Evolutionary conservation across 2,329 filamentous ascomycete species (phyloP).

Genomic region (Penicillium sp.): DNA sequence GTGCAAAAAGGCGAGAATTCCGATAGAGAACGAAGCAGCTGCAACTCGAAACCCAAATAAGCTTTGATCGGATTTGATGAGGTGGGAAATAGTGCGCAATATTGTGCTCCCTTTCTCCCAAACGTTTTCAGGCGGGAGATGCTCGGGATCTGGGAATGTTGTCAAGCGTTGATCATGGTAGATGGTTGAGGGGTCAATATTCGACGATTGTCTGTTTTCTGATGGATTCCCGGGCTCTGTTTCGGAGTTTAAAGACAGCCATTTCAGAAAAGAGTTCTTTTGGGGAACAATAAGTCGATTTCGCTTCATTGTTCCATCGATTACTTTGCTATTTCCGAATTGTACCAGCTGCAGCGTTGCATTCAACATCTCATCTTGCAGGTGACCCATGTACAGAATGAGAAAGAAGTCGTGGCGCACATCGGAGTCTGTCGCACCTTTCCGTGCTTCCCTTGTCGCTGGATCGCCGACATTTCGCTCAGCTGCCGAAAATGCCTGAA

Average conservation of each 20-base stretch:
- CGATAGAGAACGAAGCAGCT: slow-evolving; percentile 68
- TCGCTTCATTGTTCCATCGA: slow-evolving; percentile 62
- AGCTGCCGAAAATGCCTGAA: slow-evolving; percentile 25
- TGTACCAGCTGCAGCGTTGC: slow-evolving; percentile 61
- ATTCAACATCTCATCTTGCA: slow-evolving; percentile 58
- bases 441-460: neutral
- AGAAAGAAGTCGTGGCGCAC: slow-evolving; percentile 62
- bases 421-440: slow-evolving; percentile 26
- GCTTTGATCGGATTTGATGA: slow-evolving; percentile 64
- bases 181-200: slow-evolving; percentile 45
- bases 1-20: slow-evolving; percentile 64
- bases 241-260: slow-evolving; percentile 40
- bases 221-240: slow-evolving; percentile 4
- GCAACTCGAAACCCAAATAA: slow-evolving; percentile 68
- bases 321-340: slow-evolving; percentile 64
- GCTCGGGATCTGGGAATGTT: slow-evolving; percentile 61
- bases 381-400: slow-evolving; percentile 61
- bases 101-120: slow-evolving; percentile 62
- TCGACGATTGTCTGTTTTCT: slow-evolving; percentile 18
- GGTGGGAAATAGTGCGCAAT: slow-evolving; percentile 55
- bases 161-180: slow-evolving; percentile 53
- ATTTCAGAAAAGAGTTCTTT: slow-evolving; percentile 61
- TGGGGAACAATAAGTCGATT: slow-evolving; percentile 63
- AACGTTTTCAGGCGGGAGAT: slow-evolving; percentile 61
- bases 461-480: slow-evolving; percentile 38